Percentiles rank a stretch among this genome's conserved stretches.
Conservation (phyloP, 352 stramenopile species). For the Globisporangium canariense region DNA sequence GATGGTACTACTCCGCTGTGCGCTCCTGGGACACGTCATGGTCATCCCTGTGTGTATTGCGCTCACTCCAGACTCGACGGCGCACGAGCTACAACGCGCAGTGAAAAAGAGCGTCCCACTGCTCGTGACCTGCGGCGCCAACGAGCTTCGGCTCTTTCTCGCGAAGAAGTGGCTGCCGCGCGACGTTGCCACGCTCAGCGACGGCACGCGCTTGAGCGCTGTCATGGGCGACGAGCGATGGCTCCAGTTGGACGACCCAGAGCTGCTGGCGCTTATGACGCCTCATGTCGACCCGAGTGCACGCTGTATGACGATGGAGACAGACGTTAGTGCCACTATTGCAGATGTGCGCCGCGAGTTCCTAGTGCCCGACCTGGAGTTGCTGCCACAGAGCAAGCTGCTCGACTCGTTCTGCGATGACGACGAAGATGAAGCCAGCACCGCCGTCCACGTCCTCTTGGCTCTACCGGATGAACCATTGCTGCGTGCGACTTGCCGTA, state of each 20-base stretch:
- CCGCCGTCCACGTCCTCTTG: too few relatives aligned
- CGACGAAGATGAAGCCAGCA: too few relatives aligned
- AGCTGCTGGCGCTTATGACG: not conserved
- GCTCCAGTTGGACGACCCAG: conserved; percentile 1
- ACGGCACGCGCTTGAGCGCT: not conserved
- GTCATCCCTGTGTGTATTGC: not conserved
- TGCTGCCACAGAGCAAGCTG: not conserved
- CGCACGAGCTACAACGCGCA: not conserved
- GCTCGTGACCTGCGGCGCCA: not conserved
- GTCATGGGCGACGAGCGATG: not conserved
- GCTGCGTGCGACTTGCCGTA: not conserved
- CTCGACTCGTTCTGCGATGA: not conserved
- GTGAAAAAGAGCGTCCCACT: not conserved
- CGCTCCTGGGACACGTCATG: not conserved
- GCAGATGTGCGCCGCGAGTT: not conserved
- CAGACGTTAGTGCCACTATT: not conserved
- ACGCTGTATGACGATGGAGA: too few relatives aligned
- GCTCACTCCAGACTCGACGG: not conserved
- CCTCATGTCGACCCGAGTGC: not conserved
- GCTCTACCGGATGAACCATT: not conserved
- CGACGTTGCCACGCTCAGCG: not conserved
- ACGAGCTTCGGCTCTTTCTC: conserved; percentile 5
- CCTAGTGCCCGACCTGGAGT: not conserved
- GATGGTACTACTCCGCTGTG: conserved; percentile 1
- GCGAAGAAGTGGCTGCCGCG: not conserved